Evolutionary conservation across 2,329 filamentous ascomycete species (phyloP).

Genomic region (Botrytis sinoallii): DNA sequence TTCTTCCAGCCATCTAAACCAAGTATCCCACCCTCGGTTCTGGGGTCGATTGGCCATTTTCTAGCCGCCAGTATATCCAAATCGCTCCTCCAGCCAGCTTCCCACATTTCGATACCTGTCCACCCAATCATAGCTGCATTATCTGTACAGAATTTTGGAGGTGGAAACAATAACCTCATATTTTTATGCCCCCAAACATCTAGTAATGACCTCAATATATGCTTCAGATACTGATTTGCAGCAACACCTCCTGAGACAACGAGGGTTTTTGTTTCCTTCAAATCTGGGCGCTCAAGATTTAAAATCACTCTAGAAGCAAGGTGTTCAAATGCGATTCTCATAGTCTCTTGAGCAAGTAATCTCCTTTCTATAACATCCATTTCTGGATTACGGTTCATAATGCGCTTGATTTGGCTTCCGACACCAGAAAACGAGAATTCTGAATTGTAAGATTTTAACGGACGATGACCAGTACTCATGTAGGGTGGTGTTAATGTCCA

Average conservation of each 20-base stretch:
- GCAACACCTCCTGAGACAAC: constrained; percentile 91
- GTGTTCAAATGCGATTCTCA: constrained; percentile 86
- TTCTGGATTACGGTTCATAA: constrained; percentile 44
- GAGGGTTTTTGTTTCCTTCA: constrained; percentile 51
- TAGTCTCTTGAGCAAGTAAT: constrained; percentile 66
- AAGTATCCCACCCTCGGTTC: constrained; percentile 61
- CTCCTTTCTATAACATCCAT: constrained; percentile 60
- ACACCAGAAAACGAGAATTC: constrained; percentile 74
- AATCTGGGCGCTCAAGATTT: constrained; percentile 47
- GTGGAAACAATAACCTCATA: constrained; percentile 70
- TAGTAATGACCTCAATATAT: constrained; percentile 57
- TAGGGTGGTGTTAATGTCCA: constrained; percentile 69
- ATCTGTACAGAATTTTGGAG: constrained; percentile 76
- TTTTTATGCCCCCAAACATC: constrained; percentile 62
- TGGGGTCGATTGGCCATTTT: constrained; percentile 72
- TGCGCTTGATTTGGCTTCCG: constrained; percentile 59
- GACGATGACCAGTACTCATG: constrained; percentile 52
- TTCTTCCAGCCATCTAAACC: constrained; percentile 53
- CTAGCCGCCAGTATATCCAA: constrained; percentile 57
- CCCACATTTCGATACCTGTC: constrained; percentile 89
- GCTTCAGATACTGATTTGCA: constrained; percentile 73
- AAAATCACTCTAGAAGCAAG: constrained; percentile 71
- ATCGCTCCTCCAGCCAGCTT: constrained; percentile 66
- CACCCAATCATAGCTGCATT: constrained; percentile 98
- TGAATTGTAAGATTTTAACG: constrained; percentile 33